These are phyloP conservation scores for Picochlorum sp. DNA, from an alignment of 139 green algal genomes.

Conservation along the genomic window DNA sequence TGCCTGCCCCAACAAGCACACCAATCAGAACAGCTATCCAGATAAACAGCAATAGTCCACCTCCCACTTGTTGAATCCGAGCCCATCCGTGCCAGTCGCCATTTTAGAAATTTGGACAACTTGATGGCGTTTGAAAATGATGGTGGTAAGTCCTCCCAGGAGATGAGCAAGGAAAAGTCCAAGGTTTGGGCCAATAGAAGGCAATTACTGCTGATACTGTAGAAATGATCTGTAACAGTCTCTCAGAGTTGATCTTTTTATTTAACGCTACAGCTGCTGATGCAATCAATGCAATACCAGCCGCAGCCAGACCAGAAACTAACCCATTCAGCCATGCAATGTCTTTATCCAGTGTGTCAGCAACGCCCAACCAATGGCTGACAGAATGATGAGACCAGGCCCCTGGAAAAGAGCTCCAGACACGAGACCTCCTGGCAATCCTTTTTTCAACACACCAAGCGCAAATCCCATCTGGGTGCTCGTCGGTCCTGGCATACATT, in stretches of 20 bases:
- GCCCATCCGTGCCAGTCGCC: conserved; percentile 31
- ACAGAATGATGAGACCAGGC: conserved; percentile 75
- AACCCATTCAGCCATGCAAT: conserved; percentile 42
- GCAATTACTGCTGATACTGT: conserved; percentile 41
- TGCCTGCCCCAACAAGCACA: conserved; percentile 16
- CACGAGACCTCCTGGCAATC: conserved; percentile 58
- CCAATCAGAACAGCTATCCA: conserved; percentile 55
- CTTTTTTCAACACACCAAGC: conserved; percentile 56
- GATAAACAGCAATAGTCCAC: conserved; percentile 38
- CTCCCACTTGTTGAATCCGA: conserved; percentile 51
- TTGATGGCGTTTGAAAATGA: conserved; percentile 34
- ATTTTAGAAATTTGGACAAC: conserved; percentile 15
- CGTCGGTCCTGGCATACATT: conserved; percentile 83
- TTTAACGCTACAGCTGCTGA: conserved; percentile 61
- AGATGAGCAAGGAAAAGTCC: conserved; percentile 69
- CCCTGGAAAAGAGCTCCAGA: conserved; percentile 82
- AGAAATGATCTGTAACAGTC: conserved; percentile 20
- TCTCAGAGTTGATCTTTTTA: conserved; percentile 56
- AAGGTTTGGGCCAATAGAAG: conserved; percentile 64
- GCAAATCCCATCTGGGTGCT: conserved; percentile 57
- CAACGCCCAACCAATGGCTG: conserved; percentile 57
- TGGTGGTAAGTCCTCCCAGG: conserved; percentile 54
- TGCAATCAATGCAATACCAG: conserved; percentile 67
- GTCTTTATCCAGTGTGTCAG: conserved; percentile 40
- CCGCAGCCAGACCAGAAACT: conserved; percentile 28